These are phyloP conservation scores for Mimosa bimucronata DNA, from an alignment of 306 rosid genomes.

Conservation along the genomic window DNA sequence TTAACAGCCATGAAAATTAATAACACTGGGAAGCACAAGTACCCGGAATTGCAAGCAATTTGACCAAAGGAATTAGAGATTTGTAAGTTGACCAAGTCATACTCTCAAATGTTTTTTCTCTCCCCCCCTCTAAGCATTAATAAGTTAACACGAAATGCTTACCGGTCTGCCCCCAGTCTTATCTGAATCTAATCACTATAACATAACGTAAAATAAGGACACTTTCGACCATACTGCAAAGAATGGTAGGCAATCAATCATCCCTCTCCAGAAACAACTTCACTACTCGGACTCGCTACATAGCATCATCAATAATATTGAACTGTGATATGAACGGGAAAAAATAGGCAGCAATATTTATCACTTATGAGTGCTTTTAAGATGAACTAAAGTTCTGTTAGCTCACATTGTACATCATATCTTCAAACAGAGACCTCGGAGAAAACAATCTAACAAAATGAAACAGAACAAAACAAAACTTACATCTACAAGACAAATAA, in stretches of 20 bases:
- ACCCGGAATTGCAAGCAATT: conserved; percentile 10
- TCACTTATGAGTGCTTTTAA: neutral
- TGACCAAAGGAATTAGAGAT: conserved; percentile 27
- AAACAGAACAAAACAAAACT: conserved; percentile 20
- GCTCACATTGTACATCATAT: conserved; percentile 3
- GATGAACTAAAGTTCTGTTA: conserved; percentile 3
- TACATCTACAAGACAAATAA: conserved; percentile 40
- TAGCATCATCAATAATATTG: neutral
- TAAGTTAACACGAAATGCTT: neutral
- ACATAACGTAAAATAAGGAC: conserved; percentile 11
- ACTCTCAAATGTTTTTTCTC: neutral
- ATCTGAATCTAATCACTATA: conserved; percentile 6
- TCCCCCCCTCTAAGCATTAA: neutral
- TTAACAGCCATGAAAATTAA: conserved; percentile 13
- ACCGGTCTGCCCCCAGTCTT: neutral
- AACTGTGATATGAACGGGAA: neutral
- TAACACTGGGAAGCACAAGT: conserved; percentile 16
- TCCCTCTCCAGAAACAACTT: conserved; percentile 3
- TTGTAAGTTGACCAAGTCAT: neutral
- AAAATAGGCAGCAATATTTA: neutral
- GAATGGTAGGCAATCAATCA: conserved; percentile 16
- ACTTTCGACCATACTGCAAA: neutral
- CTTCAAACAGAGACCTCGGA: conserved; percentile 28
- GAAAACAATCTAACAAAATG: conserved; percentile 30
- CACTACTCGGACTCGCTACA: conserved; percentile 16